Evolutionary conservation across 139 green algal genomes (phyloP).

Genomic region (Micractinium conductrix): DNA sequence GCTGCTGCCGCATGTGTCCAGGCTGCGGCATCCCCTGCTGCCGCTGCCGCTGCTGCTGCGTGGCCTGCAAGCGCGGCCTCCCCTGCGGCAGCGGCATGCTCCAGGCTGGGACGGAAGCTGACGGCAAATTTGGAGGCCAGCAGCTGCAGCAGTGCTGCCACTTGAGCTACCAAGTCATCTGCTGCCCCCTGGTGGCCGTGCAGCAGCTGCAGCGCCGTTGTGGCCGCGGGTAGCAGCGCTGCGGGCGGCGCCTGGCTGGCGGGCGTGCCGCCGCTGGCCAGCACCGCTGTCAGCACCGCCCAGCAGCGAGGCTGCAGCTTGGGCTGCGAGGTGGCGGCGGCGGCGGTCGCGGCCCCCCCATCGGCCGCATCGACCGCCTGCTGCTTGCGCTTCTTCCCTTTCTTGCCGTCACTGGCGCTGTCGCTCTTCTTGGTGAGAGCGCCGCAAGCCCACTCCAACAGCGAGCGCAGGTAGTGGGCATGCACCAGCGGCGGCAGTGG

Average conservation of each 20-base stretch:
- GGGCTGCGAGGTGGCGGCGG: background rate
- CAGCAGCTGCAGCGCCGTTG: background rate
- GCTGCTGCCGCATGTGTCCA: background rate
- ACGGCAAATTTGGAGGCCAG: background rate
- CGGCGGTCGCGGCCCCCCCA: background rate
- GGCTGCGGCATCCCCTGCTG: background rate
- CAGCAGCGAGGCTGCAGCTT: conserved; percentile 11
- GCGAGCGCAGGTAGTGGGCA: conserved; percentile 27
- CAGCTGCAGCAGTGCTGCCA: conserved; percentile 1
- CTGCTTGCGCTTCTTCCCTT: conserved; percentile 23
- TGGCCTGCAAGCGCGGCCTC: conserved; percentile 21
- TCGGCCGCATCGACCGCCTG: background rate
- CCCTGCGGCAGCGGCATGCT: conserved; percentile 18
- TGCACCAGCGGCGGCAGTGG: conserved; percentile 26
- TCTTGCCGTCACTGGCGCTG: background rate
- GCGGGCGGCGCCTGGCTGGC: conserved; percentile 23
- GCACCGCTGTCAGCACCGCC: background rate
- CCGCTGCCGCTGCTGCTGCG: background rate
- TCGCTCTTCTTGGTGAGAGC: conserved; percentile 13
- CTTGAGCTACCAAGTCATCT: background rate
- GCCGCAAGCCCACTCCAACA: conserved; percentile 26
- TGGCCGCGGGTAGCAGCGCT: conserved; percentile 11
- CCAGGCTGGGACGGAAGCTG: conserved; percentile 21
- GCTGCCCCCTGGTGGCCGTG: background rate
- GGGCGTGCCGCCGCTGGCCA: conserved; percentile 5